A percentile compares a stretch with the other conserved stretches of the same genome.
Evolutionary conservation across 1,284 basidiomycete genomes (phyloP).

Genomic region (Naganishia sp.): DNA sequence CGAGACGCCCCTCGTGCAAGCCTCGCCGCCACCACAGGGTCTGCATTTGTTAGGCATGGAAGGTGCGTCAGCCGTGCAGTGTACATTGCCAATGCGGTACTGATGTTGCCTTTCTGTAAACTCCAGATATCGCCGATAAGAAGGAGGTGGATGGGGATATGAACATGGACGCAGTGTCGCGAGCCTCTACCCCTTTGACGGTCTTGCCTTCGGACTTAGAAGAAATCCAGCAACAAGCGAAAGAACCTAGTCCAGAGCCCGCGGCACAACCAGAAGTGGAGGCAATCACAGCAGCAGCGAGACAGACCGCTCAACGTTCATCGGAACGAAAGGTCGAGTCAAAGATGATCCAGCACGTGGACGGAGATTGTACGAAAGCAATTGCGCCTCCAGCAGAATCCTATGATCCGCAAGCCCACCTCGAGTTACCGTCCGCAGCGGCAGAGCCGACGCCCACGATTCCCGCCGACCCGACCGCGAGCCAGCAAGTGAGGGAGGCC

Average conservation of each 20-base stretch:
- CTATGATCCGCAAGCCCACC: not conserved
- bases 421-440: not conserved
- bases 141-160: not conserved
- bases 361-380: not conserved
- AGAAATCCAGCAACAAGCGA: not conserved
- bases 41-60: not conserved
- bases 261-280: too few relatives aligned
- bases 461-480: not conserved
- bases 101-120: not conserved
- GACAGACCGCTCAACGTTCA: too few relatives aligned
- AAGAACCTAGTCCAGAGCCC: too few relatives aligned
- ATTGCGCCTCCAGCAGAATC: not conserved
- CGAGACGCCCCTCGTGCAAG: not conserved
- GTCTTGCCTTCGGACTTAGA: not conserved
- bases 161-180: not conserved
- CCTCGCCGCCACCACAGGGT: not conserved
- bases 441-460: not conserved
- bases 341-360: not conserved
- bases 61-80: not conserved
- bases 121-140: not conserved
- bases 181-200: constrained; percentile 12
- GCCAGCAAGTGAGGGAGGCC: not conserved
- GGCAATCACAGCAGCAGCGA: too few relatives aligned
- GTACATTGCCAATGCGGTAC: not conserved
- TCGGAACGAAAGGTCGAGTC: too few relatives aligned